Evolutionary conservation across 257 asterid genomes (phyloP), one percentile per base, ranked within the genome.

Genomic region (Verbena officinalis): DNA sequence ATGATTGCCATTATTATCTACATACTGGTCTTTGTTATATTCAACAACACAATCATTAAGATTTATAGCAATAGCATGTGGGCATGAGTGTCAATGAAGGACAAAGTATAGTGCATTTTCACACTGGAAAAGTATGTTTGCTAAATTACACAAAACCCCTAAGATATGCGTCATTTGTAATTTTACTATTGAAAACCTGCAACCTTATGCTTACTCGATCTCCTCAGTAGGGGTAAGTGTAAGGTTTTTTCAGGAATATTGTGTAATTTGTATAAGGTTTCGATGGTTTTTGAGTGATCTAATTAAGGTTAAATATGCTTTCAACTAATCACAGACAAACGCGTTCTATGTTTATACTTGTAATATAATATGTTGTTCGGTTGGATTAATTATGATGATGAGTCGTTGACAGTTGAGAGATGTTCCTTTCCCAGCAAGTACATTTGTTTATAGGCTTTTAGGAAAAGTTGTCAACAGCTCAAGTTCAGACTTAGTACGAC

Each of bases 321-420:
- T 59, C 72, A 30, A 59, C 66, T 60, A 56, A 73, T 54, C 73
- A 38, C 11, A 73, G 52, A 54, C 62, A 73, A 61, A 73, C 70
- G 70, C 73, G 55, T 73, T 73, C 9, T 36, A 16, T 9, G 14
- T 56, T n/a, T 31, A 38, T 40, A n/a, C n/a, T n/a, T n/a, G n/a
- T n/a, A n/a, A 8, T 5, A 38, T 21, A 19, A 30, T 10, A 2
- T 9, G 0, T 52, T 19, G 10, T 65, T 54, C 7, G 45, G 56
- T 54, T 55, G 4, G 45, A 55, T 51, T 36, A n/a, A 27, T 15
- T 40, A 15, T 44, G 36, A 23, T 46, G n/a, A 49, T n/a, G 48
- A 53, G 66, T 13, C 33, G 52, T 62, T 62, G 59, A 68, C 62
- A 46, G 74, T 62, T 68, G 71, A 39, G 71, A 39, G 68, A 33